phyloP scores from a whole-genome alignment of 768 basidiomycete genomes.

The Saitozyma sp. region DNA sequence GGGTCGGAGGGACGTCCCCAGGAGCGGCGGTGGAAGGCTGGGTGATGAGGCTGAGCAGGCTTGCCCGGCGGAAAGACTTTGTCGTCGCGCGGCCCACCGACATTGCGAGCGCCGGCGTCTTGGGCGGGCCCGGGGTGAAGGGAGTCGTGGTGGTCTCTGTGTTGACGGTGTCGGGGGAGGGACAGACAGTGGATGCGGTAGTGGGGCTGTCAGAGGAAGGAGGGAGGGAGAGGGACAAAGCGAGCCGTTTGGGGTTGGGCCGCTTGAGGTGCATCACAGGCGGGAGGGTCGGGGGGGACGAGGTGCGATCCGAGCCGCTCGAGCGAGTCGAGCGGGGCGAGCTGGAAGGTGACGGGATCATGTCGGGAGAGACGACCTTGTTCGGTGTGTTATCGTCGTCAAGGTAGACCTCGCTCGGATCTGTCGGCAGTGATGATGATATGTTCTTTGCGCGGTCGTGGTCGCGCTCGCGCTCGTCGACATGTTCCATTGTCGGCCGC shows the following conservation, averaged over 20 bases:
- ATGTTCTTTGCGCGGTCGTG: too few relatives aligned
- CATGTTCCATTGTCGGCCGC: too few relatives aligned
- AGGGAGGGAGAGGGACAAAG: slow-evolving; percentile 4
- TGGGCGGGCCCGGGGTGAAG: slow-evolving; percentile 41
- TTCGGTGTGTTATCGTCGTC: too few relatives aligned
- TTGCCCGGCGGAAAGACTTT: slow-evolving; percentile 26
- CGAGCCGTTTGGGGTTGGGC: slow-evolving; percentile 10
- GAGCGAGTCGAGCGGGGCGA: slow-evolving; percentile 3
- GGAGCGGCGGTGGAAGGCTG: slow-evolving; percentile 16
- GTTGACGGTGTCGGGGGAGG: slow-evolving; percentile 4
- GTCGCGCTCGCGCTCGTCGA: too few relatives aligned
- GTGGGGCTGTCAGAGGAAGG: not conserved
- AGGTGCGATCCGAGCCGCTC: not conserved
- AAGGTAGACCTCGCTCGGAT: too few relatives aligned
- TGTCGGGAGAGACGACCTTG: not conserved
- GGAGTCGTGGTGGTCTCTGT: slow-evolving; percentile 16
- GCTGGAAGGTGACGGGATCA: slow-evolving; percentile 8
- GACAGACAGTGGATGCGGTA: not conserved
- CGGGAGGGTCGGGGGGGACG: slow-evolving; percentile 6
- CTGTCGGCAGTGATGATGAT: too few relatives aligned
- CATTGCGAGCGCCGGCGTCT: slow-evolving; percentile 37
- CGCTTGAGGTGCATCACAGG: slow-evolving; percentile 6
- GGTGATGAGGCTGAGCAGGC: slow-evolving; percentile 36
- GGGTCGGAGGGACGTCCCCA: slow-evolving; percentile 26
- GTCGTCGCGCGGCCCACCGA: slow-evolving; percentile 13